Base-by-base conservation (phyloP, 2,329 filamentous ascomycete species). In the Celoporthe dispersa region DNA sequence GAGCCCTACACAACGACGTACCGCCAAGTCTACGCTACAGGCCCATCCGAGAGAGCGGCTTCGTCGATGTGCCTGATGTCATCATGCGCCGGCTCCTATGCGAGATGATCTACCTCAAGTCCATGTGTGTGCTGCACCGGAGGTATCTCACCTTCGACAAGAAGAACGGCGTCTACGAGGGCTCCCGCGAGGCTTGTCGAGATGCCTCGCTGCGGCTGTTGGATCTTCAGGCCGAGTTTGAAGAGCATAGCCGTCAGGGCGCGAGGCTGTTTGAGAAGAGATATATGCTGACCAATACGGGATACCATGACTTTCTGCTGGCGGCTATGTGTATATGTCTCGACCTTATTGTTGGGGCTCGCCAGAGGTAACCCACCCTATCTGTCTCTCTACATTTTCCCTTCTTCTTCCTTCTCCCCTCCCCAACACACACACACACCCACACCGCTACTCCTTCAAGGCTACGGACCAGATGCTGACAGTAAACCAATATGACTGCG, bases 271-370 rank as follows among this genome's bases (percentile, higher is more conserved):
- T 83, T 68, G 80, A 84, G 53, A 84, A 88, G 64, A 81, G 83
- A 57, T 87, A 85, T 77, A 85, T 89, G 79, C 75, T 88, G 9
- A 83, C 83, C 3, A 84, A 83, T 3, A 75, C 89, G 60, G 85
- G 84, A 6, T 78, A 85, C 31, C 85, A 88, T 44, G 86, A 89
- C 73, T 90, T 88, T 71, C 77, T 90, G 35, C 82, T 89, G 25
- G 87, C 87, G 0, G 84, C 86, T 16, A 90, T 89, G 85, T 84
- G 90, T 55, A 74, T 90, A 7, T 90, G 86, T 69, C 76, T 90
- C 3, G 84, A 86, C 71, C 76, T 85, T 16, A 80, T 78, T 33
- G 82, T 84, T 71, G 80, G 80, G 25, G 73, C 74, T 37, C 77
- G 80, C 28, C 79, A 78, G 71, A 79, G 75, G 83, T 83, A 77